Base-by-base conservation (phyloP, 2,329 filamentous ascomycete genomes). In the Fusarium tanahbumbuense region DNA sequence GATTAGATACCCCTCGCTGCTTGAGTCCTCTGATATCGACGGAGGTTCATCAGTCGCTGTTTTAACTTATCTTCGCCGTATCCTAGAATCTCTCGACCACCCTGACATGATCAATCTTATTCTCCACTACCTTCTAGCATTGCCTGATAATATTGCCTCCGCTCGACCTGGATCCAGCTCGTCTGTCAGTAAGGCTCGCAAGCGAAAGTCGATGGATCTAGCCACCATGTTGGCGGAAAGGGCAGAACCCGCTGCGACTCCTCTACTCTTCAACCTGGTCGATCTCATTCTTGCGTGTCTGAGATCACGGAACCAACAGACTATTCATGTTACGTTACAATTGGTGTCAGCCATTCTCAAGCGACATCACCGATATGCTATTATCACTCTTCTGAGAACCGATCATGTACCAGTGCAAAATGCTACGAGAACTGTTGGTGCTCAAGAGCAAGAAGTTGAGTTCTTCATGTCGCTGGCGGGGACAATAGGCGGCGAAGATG, bases 41-140 rank as follows among this genome's bases (percentile, higher is more conserved):
- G 96, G 95, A 71, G 96, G 96, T 56, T 99, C 96, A 9, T 97
- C 96, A 1, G 94, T 98, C 23, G 96, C 96, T 6, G 96, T 99
- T 15, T 85, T 98, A 68, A 98, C 94, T 3, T 98, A 99, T 78
- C 85, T 99, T 37, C 91, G 92, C 61, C 91, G 93, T 44, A 97
- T 98, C 58, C 86, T 99, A 8, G 94, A 98, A 78, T 92, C 93
- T 1, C 85, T 99, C 16, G 93, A 98, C 68, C 94, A 98, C 77
- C 93, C 93, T 10, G 94, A 98, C 76, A 91, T 99, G 83, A 93
- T 98, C 63, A 93, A 97, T 72, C 91, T 97, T 64, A 96, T 98
- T 56, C 87, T 99, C 8, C 92, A 94, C 71, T 99, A 98, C 78
- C 87, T 99, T 3, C 85, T 99, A 30, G 95, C 93, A 18, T 87